Base-by-base conservation (phyloP, 768 basidiomycete genomes). In the Mycena indigotica region DNA sequence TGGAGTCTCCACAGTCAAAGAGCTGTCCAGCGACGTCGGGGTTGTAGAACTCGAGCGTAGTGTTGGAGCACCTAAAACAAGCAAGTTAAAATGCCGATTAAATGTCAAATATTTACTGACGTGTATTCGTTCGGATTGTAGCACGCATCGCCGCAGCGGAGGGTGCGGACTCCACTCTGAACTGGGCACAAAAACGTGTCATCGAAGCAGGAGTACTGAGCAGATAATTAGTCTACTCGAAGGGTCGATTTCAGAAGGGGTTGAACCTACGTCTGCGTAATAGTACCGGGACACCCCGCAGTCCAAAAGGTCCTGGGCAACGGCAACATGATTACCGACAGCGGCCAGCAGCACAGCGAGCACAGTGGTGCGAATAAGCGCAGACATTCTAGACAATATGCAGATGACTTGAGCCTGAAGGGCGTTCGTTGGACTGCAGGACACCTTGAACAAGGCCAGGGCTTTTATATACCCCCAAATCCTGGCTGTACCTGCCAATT, bases 141-240 rank as follows among this genome's bases (percentile, higher is more conserved):
- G 55, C 62, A 63, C 0, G 62, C 58, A 23, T 57, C 30, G 1
- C 56, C 58, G 30, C 58, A 63, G 16, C 38, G 17, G 24, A 63
- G 28, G 32, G 38, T 53, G 5, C 13, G 25, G 16, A 60, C 55
- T 40, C 52, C 58, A 23, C 53, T 52, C 21, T 53, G n/a, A 26
- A 63, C 58, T 3, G 62, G 62, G 26, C 62, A 63, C 50, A 63
- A 58, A 28, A 60, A 55, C 3, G 12, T 41, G 52, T 50, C 41
- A 29, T 63, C 50, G 24, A 60, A 63, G 30, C 62, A 63, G 26
- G 55, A 57, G 23, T 63, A 63, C 62, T 63, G 25, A 23, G 5
- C 3, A 8, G 5, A 5, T 15, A 41, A 41, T 26, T 55, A 50
- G 28, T 15, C 21, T 15, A 15, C 41, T 8, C 5, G 8, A 44